A percentile compares a stretch with the other conserved stretches of the same genome.
Evolutionary conservation across 495 filamentous ascomycete species (phyloP).

Genomic region (Amorphotheca resinae): DNA sequence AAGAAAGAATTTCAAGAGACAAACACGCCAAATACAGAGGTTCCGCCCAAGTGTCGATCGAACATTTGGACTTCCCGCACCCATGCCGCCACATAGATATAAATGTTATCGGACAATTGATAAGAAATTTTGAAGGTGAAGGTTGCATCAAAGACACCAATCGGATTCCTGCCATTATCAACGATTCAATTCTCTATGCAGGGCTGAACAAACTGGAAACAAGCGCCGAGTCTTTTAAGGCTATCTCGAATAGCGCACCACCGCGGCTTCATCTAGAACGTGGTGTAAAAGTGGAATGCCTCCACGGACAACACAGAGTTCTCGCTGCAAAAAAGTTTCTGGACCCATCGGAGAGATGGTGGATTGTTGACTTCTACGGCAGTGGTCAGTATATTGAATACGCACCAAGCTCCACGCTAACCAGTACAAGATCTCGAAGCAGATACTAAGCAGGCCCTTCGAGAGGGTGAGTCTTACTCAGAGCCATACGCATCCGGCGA

Average conservation of each 20-base stretch:
- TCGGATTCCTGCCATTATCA: not conserved
- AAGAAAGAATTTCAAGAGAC: not conserved
- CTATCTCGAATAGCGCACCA: not conserved
- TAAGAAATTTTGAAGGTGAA: not conserved
- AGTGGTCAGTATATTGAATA: slow-evolving; percentile 4
- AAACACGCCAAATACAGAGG: not conserved
- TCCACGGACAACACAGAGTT: slow-evolving; percentile 12
- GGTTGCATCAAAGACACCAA: not conserved
- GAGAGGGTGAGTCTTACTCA: slow-evolving; percentile 12
- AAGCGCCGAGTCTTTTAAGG: not conserved
- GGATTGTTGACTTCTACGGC: slow-evolving; percentile 10
- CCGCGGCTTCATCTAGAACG: not conserved
- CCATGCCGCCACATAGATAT: not conserved
- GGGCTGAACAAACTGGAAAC: not conserved
- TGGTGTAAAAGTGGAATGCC: slow-evolving; percentile 1
- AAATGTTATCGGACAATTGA: not conserved
- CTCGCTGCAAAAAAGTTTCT: slow-evolving; percentile 9
- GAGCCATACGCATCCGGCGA: slow-evolving; percentile 8
- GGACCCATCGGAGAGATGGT: slow-evolving; percentile 2
- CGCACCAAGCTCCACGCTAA: slow-evolving; percentile 1
- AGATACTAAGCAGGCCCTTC: slow-evolving; percentile 6
- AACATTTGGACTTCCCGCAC: not conserved
- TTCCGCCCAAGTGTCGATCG: not conserved
- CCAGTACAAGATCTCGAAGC: slow-evolving; percentile 2
- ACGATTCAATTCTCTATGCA: not conserved